Conservation (phyloP, 2,329 filamentous ascomycete genomes). For the Ophiostoma triangulosporum region DNA sequence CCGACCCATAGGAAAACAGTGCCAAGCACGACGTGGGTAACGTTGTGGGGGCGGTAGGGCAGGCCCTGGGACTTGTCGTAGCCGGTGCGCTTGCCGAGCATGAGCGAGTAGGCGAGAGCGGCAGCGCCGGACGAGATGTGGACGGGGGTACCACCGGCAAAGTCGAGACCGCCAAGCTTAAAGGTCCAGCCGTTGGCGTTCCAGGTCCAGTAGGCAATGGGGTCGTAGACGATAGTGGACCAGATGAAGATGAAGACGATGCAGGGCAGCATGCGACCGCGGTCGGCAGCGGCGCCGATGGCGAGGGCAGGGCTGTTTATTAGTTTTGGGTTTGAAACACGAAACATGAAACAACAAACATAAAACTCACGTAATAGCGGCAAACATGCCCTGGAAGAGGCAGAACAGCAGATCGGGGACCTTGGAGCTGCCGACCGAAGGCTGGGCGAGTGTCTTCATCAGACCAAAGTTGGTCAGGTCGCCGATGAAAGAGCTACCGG, state of each 20-base stretch:
- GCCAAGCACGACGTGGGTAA: constrained; percentile 82
- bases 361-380: constrained; percentile 62
- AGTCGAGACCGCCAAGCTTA: constrained; percentile 70
- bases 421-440: constrained; percentile 56
- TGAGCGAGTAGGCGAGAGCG: constrained; percentile 79
- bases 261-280: constrained; percentile 76
- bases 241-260: constrained; percentile 90
- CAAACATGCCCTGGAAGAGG: constrained; percentile 82
- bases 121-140: constrained; percentile 76
- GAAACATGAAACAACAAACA: background rate
- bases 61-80: constrained; percentile 69
- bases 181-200: constrained; percentile 71
- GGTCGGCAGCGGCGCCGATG: constrained; percentile 57
- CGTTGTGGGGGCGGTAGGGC: constrained; percentile 86
- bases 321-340: background rate
- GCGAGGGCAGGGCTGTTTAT: constrained; percentile 10
- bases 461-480: constrained; percentile 72
- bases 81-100: constrained; percentile 74
- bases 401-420: constrained; percentile 76
- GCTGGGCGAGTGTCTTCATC: constrained; percentile 60
- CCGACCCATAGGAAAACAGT: constrained; percentile 92
- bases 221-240: constrained; percentile 81
- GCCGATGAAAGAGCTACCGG: constrained; percentile 64
- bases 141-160: constrained; percentile 80
- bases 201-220: constrained; percentile 93